Conservation (phyloP, 805 yeast genomes). For the Phaffomyces opuntiae region DNA sequence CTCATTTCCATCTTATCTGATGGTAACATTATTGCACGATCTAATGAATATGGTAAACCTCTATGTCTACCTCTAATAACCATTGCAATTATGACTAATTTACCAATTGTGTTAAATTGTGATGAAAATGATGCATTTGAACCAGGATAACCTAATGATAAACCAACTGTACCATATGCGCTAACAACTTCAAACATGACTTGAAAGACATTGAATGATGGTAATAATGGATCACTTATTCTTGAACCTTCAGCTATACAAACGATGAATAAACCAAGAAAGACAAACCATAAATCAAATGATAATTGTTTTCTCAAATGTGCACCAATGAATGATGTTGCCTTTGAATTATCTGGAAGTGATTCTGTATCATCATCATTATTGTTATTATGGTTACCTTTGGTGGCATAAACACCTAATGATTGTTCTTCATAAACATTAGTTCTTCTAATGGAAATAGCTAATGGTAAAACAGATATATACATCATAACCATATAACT, state of each 20-base stretch:
- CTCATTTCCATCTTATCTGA: slow-evolving; percentile 55
- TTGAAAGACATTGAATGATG: slow-evolving; percentile 59
- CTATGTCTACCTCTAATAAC: slow-evolving; percentile 95
- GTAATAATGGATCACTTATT: slow-evolving; percentile 36
- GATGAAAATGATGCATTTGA: slow-evolving; percentile 65
- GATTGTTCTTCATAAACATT: slow-evolving; percentile 98
- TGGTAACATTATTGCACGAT: slow-evolving; percentile 88
- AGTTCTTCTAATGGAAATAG: slow-evolving; percentile 92
- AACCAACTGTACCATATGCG: slow-evolving; percentile 95
- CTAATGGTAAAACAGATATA: slow-evolving; percentile 91
- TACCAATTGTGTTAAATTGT: slow-evolving; percentile 65
- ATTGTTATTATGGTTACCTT: not conserved
- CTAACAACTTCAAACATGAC: slow-evolving; percentile 83
- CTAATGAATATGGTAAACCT: slow-evolving; percentile 89
- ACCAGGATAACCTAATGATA: slow-evolving; percentile 77
- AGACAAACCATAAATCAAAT: slow-evolving; percentile 90
- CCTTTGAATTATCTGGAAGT: slow-evolving; percentile 28
- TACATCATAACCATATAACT: slow-evolving; percentile 97
- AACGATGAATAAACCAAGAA: slow-evolving; percentile 76
- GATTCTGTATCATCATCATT: slow-evolving; percentile 10
- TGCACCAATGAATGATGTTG: slow-evolving; percentile 67
- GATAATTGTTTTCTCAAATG: slow-evolving; percentile 90
- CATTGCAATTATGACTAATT: slow-evolving; percentile 79
- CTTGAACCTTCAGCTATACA: slow-evolving; percentile 78
- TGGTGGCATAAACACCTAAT: slow-evolving; percentile 71